phyloP scores from a whole-genome alignment of 2,329 filamentous ascomycete genomes.

The Claviceps purpurea region DNA sequence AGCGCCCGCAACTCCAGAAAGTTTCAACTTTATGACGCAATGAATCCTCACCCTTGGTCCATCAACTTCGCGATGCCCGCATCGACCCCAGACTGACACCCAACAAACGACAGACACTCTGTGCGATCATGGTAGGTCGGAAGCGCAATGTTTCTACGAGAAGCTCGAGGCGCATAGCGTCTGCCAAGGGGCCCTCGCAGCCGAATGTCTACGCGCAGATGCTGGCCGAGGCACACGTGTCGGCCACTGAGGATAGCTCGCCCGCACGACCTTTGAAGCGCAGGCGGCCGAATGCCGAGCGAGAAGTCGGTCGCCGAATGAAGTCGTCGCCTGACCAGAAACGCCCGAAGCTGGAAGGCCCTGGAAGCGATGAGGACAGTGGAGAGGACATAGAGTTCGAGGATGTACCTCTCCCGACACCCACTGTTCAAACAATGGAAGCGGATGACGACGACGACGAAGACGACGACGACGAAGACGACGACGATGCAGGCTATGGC shows the following conservation, averaged over 20 bases:
- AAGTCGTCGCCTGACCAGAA: not conserved
- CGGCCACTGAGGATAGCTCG: constrained; percentile 11
- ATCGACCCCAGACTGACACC: not conserved
- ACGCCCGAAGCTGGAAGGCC: not conserved
- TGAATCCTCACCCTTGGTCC: not conserved
- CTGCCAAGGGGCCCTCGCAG: constrained; percentile 10
- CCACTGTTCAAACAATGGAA: constrained; percentile 38
- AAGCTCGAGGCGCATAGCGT: constrained; percentile 9
- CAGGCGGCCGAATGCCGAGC: constrained; percentile 14
- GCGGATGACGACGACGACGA: constrained; percentile 33
- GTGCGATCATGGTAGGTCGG: constrained; percentile 18
- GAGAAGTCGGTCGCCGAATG: not conserved
- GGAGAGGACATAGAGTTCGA: constrained; percentile 35
- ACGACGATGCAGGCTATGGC: constrained; percentile 27
- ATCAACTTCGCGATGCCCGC: not conserved
- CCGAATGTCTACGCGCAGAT: constrained; percentile 34
- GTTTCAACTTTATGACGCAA: constrained; percentile 9
- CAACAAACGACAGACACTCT: not conserved
- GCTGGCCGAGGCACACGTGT: constrained; percentile 34
- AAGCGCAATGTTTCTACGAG: constrained; percentile 15
- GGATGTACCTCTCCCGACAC: constrained; percentile 33
- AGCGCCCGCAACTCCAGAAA: constrained; percentile 5
- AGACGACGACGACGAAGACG: constrained; percentile 27
- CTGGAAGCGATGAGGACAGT: constrained; percentile 14
- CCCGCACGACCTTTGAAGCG: constrained; percentile 29